These are phyloP conservation scores for Debaryomyces udenii DNA, from an alignment of 1,139 yeast species.

Conservation along the genomic window DNA sequence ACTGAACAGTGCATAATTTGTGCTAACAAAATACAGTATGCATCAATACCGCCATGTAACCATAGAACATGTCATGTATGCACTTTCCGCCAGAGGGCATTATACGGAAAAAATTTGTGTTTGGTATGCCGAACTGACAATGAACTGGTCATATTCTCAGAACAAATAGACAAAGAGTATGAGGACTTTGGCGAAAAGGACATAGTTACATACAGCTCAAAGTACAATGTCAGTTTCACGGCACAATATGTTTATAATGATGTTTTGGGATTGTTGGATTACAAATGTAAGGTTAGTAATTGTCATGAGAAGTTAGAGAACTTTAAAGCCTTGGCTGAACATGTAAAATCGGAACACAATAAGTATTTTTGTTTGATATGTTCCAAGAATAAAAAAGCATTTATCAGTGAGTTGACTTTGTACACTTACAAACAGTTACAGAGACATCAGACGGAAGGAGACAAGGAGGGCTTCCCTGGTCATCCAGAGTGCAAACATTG, in stretches of 20 bases:
- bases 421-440: conserved; percentile 65
- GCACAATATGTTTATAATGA: conserved; percentile 41
- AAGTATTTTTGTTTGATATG: conserved; percentile 75
- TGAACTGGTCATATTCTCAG: conserved; percentile 60
- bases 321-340: conserved; percentile 66
- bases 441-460: conserved; percentile 72
- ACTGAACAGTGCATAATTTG: conserved; percentile 72
- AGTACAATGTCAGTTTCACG: conserved; percentile 56
- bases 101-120: conserved; percentile 75
- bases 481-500: conserved; percentile 93
- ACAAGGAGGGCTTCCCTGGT: conserved; percentile 74
- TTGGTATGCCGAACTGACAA: conserved; percentile 81
- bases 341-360: conserved; percentile 64
- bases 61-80: conserved; percentile 86
- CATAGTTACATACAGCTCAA: conserved; percentile 41
- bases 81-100: conserved; percentile 78
- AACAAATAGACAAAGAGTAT: conserved; percentile 39
- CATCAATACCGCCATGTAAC: conserved; percentile 80
- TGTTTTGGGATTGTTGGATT: conserved; percentile 56
- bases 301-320: conserved; percentile 47
- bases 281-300: conserved; percentile 61
- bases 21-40: conserved; percentile 65
- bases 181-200: conserved; percentile 35
- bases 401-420: conserved; percentile 68
- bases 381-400: conserved; percentile 71